Conservation (phyloP, 2,329 filamentous ascomycete genomes). For the Penicillium brevicompactum region DNA sequence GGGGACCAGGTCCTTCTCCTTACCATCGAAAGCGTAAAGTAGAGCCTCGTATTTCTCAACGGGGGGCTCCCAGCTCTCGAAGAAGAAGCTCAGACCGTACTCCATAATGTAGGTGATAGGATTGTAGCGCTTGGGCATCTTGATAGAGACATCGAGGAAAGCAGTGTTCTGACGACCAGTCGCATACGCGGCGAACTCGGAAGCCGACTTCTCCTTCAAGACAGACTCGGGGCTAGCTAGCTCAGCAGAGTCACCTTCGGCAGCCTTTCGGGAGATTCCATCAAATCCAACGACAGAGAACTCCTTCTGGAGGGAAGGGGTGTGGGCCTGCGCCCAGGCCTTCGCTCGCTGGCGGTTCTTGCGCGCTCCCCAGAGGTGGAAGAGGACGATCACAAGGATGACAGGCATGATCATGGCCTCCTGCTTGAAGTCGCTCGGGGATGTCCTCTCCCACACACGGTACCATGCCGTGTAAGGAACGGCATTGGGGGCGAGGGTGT, state of each 20-base stretch:
- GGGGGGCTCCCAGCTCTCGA: constrained; percentile 72
- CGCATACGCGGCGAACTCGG: constrained; percentile 84
- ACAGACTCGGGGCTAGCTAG: constrained; percentile 58
- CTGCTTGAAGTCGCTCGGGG: constrained; percentile 78
- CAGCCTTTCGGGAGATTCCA: constrained; percentile 50
- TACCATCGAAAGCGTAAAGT: constrained; percentile 88
- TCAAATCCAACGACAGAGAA: constrained; percentile 86
- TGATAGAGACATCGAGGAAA: constrained; percentile 83
- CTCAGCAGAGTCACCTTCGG: constrained; percentile 47
- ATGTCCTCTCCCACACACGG: constrained; percentile 88
- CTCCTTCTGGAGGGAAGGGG: constrained; percentile 72
- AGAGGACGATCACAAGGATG: constrained; percentile 70
- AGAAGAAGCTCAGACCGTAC: constrained; percentile 69
- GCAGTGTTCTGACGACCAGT: constrained; percentile 91
- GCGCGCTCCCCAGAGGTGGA: constrained; percentile 80
- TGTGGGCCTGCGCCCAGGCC: constrained; percentile 77
- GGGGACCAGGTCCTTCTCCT: constrained; percentile 77
- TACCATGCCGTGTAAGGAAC: constrained; percentile 93
- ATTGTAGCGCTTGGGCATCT: constrained; percentile 84
- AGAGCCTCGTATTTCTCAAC: constrained; percentile 74
- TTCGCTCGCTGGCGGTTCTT: constrained; percentile 79
- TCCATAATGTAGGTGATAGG: constrained; percentile 71
- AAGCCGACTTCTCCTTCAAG: constrained; percentile 82
- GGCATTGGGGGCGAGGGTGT: constrained; percentile 51
- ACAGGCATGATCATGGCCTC: constrained; percentile 81